Conservation (phyloP, 495 filamentous ascomycete species). For the Aspergillus taichungensis region DNA sequence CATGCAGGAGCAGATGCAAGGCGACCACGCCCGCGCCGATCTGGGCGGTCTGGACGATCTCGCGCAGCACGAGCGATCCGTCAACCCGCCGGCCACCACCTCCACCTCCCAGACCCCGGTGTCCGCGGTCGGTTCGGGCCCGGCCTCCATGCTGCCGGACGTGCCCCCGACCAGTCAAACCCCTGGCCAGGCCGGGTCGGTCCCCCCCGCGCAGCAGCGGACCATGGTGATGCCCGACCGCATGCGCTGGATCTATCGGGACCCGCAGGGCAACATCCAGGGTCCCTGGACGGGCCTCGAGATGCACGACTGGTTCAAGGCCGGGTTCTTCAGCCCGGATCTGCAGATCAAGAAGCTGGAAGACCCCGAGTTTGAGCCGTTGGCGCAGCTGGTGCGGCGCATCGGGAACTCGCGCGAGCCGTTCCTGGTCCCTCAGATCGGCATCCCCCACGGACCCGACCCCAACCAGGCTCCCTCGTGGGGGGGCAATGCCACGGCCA, state of each 20-base stretch:
- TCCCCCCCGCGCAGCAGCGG: slow-evolving; percentile 64
- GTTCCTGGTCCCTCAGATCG: slow-evolving; percentile 94
- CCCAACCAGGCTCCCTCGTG: slow-evolving; percentile 28
- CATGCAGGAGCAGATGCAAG: slow-evolving; percentile 81
- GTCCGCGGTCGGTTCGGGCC: slow-evolving; percentile 35
- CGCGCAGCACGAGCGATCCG: slow-evolving; percentile 14
- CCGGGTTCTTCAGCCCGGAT: slow-evolving; percentile 91
- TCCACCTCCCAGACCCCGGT: slow-evolving; percentile 34
- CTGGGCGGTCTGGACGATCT: slow-evolving; percentile 45
- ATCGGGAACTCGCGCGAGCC: slow-evolving; percentile 97
- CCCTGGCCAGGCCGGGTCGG: slow-evolving; percentile 37
- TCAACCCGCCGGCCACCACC: slow-evolving; percentile 24
- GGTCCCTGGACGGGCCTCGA: slow-evolving; percentile 93
- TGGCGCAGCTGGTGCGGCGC: slow-evolving; percentile 89
- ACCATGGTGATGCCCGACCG: slow-evolving; percentile 99
- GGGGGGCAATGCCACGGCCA: slow-evolving; percentile 24
- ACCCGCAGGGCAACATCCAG: slow-evolving; percentile 84
- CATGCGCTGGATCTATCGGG: slow-evolving; percentile 97
- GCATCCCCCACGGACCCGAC: slow-evolving; percentile 76
- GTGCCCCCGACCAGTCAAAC: slow-evolving; percentile 18
- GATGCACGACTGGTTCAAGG: slow-evolving; percentile 99
- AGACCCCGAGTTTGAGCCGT: slow-evolving; percentile 85
- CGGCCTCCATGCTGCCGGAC: slow-evolving; percentile 27
- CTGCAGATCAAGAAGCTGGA: slow-evolving; percentile 89
- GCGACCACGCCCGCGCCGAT: slow-evolving; percentile 39